phyloP scores from a whole-genome alignment of 768 basidiomycete genomes.

The Termitomyces sp. region DNA sequence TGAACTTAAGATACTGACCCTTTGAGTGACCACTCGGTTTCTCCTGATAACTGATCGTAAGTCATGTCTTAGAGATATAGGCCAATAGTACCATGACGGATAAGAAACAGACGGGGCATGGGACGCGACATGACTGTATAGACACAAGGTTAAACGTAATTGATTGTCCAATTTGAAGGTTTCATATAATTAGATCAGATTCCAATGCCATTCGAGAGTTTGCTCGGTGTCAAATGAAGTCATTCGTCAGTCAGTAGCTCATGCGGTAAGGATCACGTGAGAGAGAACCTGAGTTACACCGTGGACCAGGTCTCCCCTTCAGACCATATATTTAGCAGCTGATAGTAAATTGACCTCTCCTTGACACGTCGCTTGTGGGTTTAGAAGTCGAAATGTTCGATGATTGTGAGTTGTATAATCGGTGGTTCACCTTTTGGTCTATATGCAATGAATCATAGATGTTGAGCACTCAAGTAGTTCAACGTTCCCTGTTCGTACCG shows the following conservation, averaged over 20 bases:
- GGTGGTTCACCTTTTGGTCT: constrained; percentile 2
- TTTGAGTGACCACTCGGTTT: constrained; percentile 92
- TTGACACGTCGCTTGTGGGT: constrained; percentile 1
- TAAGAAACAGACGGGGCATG: constrained; percentile 72
- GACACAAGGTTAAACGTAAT: background rate
- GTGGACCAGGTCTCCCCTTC: background rate
- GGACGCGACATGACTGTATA: constrained; percentile 34
- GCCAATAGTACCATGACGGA: constrained; percentile 61
- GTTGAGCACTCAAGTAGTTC: constrained; percentile 78
- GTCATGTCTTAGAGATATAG: background rate
- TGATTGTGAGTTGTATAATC: constrained; percentile 46
- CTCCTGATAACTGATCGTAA: constrained; percentile 40
- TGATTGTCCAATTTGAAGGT: background rate
- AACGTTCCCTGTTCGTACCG: constrained; percentile 27
- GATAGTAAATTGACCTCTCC: background rate
- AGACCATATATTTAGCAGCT: background rate
- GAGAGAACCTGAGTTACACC: background rate
- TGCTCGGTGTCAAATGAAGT: background rate
- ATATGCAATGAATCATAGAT: constrained; percentile 39
- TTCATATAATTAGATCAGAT: background rate
- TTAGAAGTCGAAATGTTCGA: constrained; percentile 46
- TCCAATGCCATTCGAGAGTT: background rate
- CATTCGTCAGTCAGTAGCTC: background rate
- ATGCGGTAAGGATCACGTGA: background rate
- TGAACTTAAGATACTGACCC: constrained; percentile 44